These are phyloP conservation scores for Colletotrichum sp. DNA, from an alignment of 2,329 filamentous ascomycete genomes.

Conservation along the genomic window DNA sequence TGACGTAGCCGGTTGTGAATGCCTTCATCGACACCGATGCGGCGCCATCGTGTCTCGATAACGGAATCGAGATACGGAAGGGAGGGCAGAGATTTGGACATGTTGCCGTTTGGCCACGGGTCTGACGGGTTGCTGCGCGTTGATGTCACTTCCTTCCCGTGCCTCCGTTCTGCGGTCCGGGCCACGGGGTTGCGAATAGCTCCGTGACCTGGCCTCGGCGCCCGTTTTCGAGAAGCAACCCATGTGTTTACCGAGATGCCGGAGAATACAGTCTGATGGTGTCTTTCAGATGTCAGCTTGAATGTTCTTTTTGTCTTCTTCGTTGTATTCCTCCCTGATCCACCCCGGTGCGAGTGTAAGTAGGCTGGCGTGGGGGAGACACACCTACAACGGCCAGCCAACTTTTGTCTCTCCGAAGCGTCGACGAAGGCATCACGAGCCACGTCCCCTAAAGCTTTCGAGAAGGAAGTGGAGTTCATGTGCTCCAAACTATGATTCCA, in stretches of 20 bases:
- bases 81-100: neutral
- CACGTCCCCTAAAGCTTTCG: neutral
- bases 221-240: neutral
- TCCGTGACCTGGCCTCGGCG: slow-evolving; percentile 9
- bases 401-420: neutral
- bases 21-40: slow-evolving; percentile 4
- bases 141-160: slow-evolving; percentile 16
- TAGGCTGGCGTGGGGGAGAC: neutral
- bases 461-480: neutral
- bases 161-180: slow-evolving; percentile 2
- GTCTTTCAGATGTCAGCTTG: neutral
- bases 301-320: neutral
- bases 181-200: neutral
- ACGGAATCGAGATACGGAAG: slow-evolving; percentile 2
- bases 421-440: neutral
- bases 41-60: neutral
- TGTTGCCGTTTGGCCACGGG: neutral
- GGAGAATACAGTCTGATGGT: neutral
- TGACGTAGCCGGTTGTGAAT: slow-evolving; percentile 7
- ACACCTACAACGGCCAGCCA: neutral
- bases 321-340: neutral
- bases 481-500: neutral
- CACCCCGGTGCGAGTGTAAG: neutral
- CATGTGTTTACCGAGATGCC: neutral
- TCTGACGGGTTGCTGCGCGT: neutral